Evolutionary conservation across 2,329 filamentous ascomycete species (phyloP).

Genomic region (Fusarium lateritium): DNA sequence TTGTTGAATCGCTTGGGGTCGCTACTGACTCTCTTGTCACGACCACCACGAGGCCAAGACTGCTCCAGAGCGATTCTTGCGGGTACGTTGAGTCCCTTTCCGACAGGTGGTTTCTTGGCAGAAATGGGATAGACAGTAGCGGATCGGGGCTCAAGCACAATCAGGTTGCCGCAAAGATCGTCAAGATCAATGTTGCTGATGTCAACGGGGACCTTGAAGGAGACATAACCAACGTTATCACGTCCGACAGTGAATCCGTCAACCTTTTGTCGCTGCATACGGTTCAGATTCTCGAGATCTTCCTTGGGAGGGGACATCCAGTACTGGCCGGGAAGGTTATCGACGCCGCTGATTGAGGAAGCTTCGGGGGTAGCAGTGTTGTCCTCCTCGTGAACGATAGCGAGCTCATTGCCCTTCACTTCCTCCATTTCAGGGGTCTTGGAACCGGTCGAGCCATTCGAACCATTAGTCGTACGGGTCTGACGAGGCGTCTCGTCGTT

Average conservation of each 20-base stretch:
- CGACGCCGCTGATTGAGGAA: conserved; percentile 47
- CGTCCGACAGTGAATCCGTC: conserved; percentile 86
- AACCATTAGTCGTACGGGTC: conserved; percentile 63
- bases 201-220: conserved; percentile 87
- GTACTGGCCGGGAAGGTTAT: conserved; percentile 79
- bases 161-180: conserved; percentile 82
- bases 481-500: conserved; percentile 62
- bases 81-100: conserved; percentile 92
- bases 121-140: conserved; percentile 89
- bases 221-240: conserved; percentile 83
- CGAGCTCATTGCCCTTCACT: conserved; percentile 80
- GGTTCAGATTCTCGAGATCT: conserved; percentile 84
- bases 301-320: conserved; percentile 86
- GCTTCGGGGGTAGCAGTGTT: conserved; percentile 50
- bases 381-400: conserved; percentile 83
- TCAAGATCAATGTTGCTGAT: conserved; percentile 84
- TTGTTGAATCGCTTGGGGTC: conserved; percentile 79
- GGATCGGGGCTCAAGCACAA: conserved; percentile 81
- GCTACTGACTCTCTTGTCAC: conserved; percentile 67
- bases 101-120: conserved; percentile 83
- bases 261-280: conserved; percentile 82
- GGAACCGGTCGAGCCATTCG: conserved; percentile 51
- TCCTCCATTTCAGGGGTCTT: conserved; percentile 77
- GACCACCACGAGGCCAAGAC: conserved; percentile 84
- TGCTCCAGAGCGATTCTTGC: conserved; percentile 91